These are phyloP conservation scores for Neckera pumila DNA, from an alignment of 225 moss, liverwort and hornwort genomes.

Conservation along the genomic window DNA sequence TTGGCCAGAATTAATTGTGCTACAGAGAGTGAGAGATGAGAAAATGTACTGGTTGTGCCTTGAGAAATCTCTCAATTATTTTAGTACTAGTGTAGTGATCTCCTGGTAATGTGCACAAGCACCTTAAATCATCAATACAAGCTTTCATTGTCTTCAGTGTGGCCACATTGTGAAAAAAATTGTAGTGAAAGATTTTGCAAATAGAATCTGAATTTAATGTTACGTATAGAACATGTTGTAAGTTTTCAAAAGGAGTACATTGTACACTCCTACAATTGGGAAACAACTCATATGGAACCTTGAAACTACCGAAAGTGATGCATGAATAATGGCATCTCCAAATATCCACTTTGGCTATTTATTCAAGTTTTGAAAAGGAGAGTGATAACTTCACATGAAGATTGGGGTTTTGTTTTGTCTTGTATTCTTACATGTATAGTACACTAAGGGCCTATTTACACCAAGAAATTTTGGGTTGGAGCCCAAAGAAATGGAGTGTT, in stretches of 20 bases:
- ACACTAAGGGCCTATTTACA: too few relatives aligned
- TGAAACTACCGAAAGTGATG: fast-evolving
- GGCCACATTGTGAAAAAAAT: not conserved
- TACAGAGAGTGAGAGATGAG: not conserved
- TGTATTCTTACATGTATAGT: not conserved
- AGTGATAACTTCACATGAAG: not conserved
- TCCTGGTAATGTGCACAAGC: not conserved
- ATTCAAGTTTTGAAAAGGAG: too few relatives aligned
- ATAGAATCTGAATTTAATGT: too few relatives aligned
- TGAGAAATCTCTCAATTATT: not conserved
- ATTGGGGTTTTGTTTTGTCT: too few relatives aligned
- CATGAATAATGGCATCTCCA: not conserved
- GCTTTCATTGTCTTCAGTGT: not conserved
- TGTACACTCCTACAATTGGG: not conserved
- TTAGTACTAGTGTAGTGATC: not conserved
- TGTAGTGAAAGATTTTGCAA: too few relatives aligned
- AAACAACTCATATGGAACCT: not conserved
- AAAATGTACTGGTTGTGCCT: not conserved
- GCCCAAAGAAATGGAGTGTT: too few relatives aligned
- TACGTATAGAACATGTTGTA: not conserved
- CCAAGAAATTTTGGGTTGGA: too few relatives aligned
- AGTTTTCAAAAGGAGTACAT: not conserved
- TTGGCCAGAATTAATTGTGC: not conserved
- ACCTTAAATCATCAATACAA: not conserved
- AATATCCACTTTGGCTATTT: not conserved